Conservation (phyloP, 352 stramenopile species). For the Blastocystis sp. region DNA sequence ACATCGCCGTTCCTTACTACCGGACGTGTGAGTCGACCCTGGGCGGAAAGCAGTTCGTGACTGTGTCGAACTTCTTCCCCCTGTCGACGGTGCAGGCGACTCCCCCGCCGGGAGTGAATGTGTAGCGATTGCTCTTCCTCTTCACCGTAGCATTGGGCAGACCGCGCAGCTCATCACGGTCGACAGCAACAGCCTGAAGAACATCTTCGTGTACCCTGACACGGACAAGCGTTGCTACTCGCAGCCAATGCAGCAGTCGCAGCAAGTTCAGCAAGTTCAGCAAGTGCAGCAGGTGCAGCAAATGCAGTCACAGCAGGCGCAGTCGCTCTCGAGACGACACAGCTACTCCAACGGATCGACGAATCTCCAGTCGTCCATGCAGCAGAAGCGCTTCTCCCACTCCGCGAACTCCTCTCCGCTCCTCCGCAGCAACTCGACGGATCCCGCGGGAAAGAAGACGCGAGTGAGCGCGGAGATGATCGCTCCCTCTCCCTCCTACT, state of each 20-base stretch:
- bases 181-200: background rate
- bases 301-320: background rate
- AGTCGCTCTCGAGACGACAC: background rate
- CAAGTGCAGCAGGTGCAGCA: too few relatives aligned
- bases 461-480: background rate
- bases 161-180: constrained; percentile 15
- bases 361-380: background rate
- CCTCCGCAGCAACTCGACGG: background rate
- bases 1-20: constrained; percentile 52
- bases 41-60: constrained; percentile 18
- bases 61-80: constrained; percentile 44
- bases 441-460: background rate
- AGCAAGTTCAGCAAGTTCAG: too few relatives aligned
- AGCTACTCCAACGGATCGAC: background rate
- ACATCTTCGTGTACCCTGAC: constrained; percentile 11
- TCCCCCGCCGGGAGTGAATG: constrained; percentile 2
- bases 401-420: background rate
- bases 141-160: constrained; percentile 27
- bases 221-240: background rate
- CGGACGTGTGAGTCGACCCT: background rate
- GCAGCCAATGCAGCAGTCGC: background rate
- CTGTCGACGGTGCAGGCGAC: constrained; percentile 14
- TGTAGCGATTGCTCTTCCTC: background rate
- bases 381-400: background rate
- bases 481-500: background rate